A percentile compares a stretch with the other conserved stretches of the same genome.
Conservation (phyloP, 1,284 basidiomycete species). For the Microbotryum scabiosae region DNA sequence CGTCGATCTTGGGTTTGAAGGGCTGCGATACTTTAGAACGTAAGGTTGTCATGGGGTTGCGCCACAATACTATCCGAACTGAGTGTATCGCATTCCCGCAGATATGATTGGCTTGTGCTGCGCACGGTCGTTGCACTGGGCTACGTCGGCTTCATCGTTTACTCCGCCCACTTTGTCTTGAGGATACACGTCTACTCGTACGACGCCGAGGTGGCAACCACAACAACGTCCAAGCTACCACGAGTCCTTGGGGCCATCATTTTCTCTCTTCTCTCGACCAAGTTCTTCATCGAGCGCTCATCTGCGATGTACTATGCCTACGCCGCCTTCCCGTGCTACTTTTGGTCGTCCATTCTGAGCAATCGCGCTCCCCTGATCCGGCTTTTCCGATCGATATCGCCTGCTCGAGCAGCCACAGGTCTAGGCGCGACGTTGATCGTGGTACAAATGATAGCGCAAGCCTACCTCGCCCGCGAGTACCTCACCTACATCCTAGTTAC, state of each 20-base stretch:
- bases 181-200: conserved; percentile 10
- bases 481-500: conserved; percentile 63
- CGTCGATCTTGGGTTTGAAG: conserved; percentile 53
- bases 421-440: conserved; percentile 4
- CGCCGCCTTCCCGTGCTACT: conserved; percentile 62
- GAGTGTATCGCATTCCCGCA: conserved; percentile 24
- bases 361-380: conserved; percentile 9
- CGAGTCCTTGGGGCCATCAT: conserved; percentile 38
- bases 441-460: conserved; percentile 59
- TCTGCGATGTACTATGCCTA: conserved; percentile 72
- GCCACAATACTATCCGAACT: neutral
- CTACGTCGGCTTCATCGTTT: conserved; percentile 64
- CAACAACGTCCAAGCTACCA: conserved; percentile 42
- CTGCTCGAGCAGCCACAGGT: no score
- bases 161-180: conserved; percentile 36
- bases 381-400: neutral
- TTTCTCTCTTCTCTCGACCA: conserved; percentile 40
- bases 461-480: conserved; percentile 51
- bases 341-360: conserved; percentile 44
- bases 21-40: conserved; percentile 73
- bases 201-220: neutral
- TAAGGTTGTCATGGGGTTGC: conserved; percentile 36
- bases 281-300: conserved; percentile 57
- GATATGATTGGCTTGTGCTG: conserved; percentile 67
- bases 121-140: conserved; percentile 60